Conservation (phyloP, 2,329 filamentous ascomycete genomes). For the Talaromyces albobiverticillius region DNA sequence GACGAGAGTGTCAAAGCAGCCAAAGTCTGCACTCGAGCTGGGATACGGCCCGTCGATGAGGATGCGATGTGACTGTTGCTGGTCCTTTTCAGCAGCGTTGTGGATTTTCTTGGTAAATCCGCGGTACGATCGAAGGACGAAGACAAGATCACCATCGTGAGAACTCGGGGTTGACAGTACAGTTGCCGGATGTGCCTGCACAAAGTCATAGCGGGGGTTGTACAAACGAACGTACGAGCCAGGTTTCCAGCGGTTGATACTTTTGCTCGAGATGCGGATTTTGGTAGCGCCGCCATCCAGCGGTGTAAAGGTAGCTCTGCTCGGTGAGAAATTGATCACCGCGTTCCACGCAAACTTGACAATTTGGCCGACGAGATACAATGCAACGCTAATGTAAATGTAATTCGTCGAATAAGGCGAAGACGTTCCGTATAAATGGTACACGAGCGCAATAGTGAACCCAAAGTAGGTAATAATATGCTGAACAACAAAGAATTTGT, state of each 20-base stretch:
- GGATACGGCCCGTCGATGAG: conserved; percentile 56
- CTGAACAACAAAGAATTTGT: conserved; percentile 57
- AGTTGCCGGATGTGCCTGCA: conserved; percentile 59
- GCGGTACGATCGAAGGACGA: conserved; percentile 49
- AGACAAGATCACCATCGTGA: conserved; percentile 54
- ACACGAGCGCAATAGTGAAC: conserved; percentile 47
- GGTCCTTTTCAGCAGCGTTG: conserved; percentile 19
- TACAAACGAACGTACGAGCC: conserved; percentile 63
- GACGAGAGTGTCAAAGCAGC: conserved; percentile 56
- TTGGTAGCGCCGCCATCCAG: conserved; percentile 37
- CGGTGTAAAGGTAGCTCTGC: conserved; percentile 23
- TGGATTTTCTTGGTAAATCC: conserved; percentile 50
- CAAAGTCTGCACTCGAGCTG: conserved; percentile 46
- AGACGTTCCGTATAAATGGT: conserved; percentile 40
- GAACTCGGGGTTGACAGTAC: conserved; percentile 57
- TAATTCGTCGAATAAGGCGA: conserved; percentile 37
- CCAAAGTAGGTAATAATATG: conserved; percentile 51
- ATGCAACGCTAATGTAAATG: conserved; percentile 47
- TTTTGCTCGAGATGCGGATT: conserved; percentile 30
- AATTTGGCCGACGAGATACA: conserved; percentile 20
- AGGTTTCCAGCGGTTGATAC: conserved; percentile 51
- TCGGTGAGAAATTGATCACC: conserved; percentile 30
- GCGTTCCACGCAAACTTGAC: conserved; percentile 21
- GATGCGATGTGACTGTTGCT: conserved; percentile 26
- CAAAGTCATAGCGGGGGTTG: conserved; percentile 52